Base-by-base conservation (phyloP, 2,329 filamentous ascomycete species). In the Aspergillus cejpii region DNA sequence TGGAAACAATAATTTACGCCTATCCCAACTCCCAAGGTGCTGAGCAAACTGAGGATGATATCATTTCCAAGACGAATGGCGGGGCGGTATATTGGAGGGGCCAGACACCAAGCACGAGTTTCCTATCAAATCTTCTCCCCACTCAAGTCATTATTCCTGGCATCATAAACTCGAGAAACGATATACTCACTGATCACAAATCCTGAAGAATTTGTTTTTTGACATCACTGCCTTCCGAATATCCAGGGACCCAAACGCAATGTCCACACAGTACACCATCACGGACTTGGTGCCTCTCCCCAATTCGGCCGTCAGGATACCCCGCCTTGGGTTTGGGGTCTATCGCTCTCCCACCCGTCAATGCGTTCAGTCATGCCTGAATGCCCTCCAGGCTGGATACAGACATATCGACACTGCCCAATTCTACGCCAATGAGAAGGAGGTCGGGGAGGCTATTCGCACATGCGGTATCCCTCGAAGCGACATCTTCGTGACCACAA, bases 241-340 rank as follows among this genome's bases (percentile, higher is more conserved):
- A 19, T 27, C 19, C n/a, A 15, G 36, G 26, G 31, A 26, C 17
- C 42, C 37, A 40, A 39, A 26, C 47, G 58, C 23, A 26, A 67
- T 65, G 62, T 50, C 63, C 23, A 42, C 65, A 24, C 64, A 67
- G 31, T 62, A 74, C 49, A 63, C 65, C 44, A 65, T 79, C 47
- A 66, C 69, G 17, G 73, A 76, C 48, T 66, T 67, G 17, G 60
- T 80, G 29, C 62, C 74, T 33, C 71, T 81, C 29, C 67, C 70
- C 24, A 75, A 76, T 45, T 73, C 72, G 40, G 54, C 62, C 26
- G 64, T 73, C 52, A 67, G 67, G 43, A 83, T 87, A 14, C 84
- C 85, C 19, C 74, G 73, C 21, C 74, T 88, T 7, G 84, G 84
- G 10, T 86, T 87, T 57, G 84, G 84, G 39, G 82, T 87, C 48